Evolutionary conservation across 2,329 filamentous ascomycete species (phyloP), one percentile per base, ranked within the genome.

Genomic region (Diaporthe sp.): DNA sequence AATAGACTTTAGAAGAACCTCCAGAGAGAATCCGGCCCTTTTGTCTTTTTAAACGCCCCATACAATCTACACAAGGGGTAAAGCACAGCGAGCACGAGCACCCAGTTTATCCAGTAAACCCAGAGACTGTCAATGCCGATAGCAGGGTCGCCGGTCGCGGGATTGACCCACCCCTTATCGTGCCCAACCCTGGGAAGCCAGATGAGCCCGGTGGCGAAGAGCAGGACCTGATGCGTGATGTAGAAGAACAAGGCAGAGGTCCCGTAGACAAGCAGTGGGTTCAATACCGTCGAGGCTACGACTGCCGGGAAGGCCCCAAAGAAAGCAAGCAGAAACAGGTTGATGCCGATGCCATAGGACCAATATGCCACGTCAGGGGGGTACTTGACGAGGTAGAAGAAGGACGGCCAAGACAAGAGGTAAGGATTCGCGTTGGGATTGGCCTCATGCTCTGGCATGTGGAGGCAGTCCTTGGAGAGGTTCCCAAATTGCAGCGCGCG

Each of bases 241-340:
- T 87, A 87, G 67, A 87, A 87, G 80, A 87, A 87, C 6, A 87
- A 76, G 0, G 86, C 85, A 0, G 85, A 85, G n/a, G 82, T 83
- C n/a, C 86, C 86, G 75, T 85, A 86, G 28, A 84, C 82, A 2
- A 87, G 78, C 0, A 87, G 77, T n/a, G 84, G 77, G 0, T 80
- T 80, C 25, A 86, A 80, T 55, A 76, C 78, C 7, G 50, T 67
- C n/a, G 57, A 73, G 0, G 82, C 81, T 4, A 84, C 38, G 2
- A 45, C 50, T 0, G 77, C 71, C 0, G 86, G 85, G 0, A 86
- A 64, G 0, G 79, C 77, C 1, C 79, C 79, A 8, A 87, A 84
- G 1, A 81, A 25, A 1, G 83, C 83, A 0, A 87, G 81, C 0
- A 87, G 78, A 4, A 85, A 75, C 0, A 87, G 78, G 75, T 84